Percentiles rank a stretch among this genome's conserved stretches.
Conservation (phyloP, 305 asterid species). For the Fraxinus ornus region DNA sequence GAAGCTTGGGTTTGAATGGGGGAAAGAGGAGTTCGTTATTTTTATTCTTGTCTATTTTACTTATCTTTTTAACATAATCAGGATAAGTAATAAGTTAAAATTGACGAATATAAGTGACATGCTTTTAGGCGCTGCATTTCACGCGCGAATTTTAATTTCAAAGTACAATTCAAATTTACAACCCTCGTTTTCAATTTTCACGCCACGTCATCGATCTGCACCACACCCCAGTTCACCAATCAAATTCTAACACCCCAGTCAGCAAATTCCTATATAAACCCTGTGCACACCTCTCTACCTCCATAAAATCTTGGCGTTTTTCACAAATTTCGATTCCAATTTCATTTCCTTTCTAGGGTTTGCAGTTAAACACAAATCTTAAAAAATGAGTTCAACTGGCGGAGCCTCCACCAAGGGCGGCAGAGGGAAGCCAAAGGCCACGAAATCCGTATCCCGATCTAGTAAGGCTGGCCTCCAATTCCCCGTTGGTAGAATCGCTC, state of each 20-base stretch:
- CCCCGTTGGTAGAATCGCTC: slow-evolving; percentile 59
- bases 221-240: not conserved
- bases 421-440: slow-evolving; percentile 43
- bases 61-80: no score
- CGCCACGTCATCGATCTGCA: slow-evolving; percentile 4
- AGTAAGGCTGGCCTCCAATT: slow-evolving; percentile 59
- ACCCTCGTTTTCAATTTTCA: not conserved
- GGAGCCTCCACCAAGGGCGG: slow-evolving; percentile 38
- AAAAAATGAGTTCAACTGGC: slow-evolving; percentile 33
- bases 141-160: slow-evolving; percentile 13
- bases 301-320: not conserved
- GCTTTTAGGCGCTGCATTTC: not conserved
- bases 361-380: not conserved
- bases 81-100: no score
- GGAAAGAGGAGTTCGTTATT: no score
- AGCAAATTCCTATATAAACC: not conserved
- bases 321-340: not conserved
- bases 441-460: slow-evolving; percentile 50
- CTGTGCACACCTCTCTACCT: not conserved
- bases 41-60: no score
- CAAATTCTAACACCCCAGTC: not conserved
- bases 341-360: not conserved
- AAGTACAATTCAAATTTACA: not conserved
- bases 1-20: no score
- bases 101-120: no score